Evolutionary conservation across 176 grass and related monocot genomes (phyloP), one percentile per base, ranked within the genome.

Genomic region (Stipa capillata): DNA sequence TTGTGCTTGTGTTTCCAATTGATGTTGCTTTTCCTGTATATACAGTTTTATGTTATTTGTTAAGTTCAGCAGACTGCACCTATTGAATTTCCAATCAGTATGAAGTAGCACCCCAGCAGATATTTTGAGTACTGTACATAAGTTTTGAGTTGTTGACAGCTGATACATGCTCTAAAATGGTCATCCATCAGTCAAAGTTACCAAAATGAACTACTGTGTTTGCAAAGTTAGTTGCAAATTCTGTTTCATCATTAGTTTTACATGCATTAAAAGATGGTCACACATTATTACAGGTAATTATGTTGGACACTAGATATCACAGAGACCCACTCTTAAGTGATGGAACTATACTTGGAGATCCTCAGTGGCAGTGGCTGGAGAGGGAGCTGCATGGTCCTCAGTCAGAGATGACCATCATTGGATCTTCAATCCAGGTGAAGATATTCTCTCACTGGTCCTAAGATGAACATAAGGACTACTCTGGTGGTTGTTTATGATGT

Each of bases 281-380:
- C 23, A 75, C n/a, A n/a, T n/a, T n/a, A n/a, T n/a, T 51, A 11
- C 85, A 97, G 95, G 83, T 97, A 68, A 92, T 97, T 90, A 61
- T 97, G 78, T 86, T 97, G 72, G 95, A 97, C 60, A 97, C 95
- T 17, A 97, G 95, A 86, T 97, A 92, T 85, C 91, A 97, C 80
- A 93, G 95, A 82, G 92, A 97, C 44, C 91, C 89, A 52, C 64
- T 92, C 18, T 83, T 74, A 50, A 97, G 85, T 90, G 87, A 89
- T 97, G 95, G 95, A 70, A 89, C 86, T 65, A 82, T 97, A 76
- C 86, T 97, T 32, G 95, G 95, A 40, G 87, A 94, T 84, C 84
- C 95, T 17, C 95, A 98, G 45, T 98, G 95, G 95, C 80, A 89
- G 40, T 92, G 95, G 89, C 57, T 98, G 52, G 95, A 98, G 68